Base-by-base conservation (phyloP, 345 rosid genomes). In the Moricandia moricandioides region DNA sequence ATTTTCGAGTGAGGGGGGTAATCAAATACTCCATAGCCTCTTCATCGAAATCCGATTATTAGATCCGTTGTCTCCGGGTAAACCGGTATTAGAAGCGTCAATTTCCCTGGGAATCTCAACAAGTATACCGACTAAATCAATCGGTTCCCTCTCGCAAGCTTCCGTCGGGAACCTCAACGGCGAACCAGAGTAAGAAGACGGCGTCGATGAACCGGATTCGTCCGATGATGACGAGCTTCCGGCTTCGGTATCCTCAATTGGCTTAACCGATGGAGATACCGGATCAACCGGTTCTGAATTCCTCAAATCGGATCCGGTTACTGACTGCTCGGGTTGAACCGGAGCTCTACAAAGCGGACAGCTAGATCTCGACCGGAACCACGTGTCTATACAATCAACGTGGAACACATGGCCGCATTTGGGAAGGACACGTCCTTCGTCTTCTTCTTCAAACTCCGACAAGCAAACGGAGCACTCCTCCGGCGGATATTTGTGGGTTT, bases 261-360 rank as follows among this genome's bases (percentile, higher is more conserved):
- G 67, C 7, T 79, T 69, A 69, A 34, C 55, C 40, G 67, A 69
- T 18, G 5, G 62, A 11, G 70, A 66, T 12, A 76, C 47, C 6
- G 57, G 27, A 69, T 7, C 0, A 54, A 40, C 57, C 71, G 78
- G 66, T 74, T 74, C 77, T 11, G 67, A 27, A 39, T 5, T 31
- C 16, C 4, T 35, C 54, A 12, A 49, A 27, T 34, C 76, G 3
- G 77, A 10, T 33, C 12, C 75, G 7, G 11, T 61, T 26, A 65
- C 35, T 27, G 59, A 8, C 4, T 37, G 47, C 9, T 17, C 73
- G 0, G 80, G 51, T 56, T 82, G 86, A 54, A 94, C 91, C 60
- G 93, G 86, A 10, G 86, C 83, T 47, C 98, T 84, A 62, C 98
- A 94, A 65, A 94, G 82, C 5, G 97, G 98, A 69, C 97, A 93